Evolutionary conservation across 495 filamentous ascomycete species (phyloP), one percentile per base, ranked within the genome.

Genomic region (Penicillium longicatenatum): DNA sequence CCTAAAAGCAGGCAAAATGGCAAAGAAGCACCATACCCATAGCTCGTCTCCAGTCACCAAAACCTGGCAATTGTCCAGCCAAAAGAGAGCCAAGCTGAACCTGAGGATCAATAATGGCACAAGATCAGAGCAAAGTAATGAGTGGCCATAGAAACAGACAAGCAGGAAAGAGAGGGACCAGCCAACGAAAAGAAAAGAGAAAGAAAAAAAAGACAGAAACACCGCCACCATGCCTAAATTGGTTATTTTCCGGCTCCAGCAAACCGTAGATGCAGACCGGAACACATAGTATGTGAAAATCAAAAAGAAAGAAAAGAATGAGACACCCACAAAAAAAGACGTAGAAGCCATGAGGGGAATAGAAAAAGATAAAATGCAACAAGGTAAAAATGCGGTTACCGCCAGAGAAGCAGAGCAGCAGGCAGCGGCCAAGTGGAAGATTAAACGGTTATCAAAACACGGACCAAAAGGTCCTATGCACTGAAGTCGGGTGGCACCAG

Each of bases 361-460:
- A 46, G 41, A 53, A 52, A 46, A 63, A 68, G 60, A 57, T 63
- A 63, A 58, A 61, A 35, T 51, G 35, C 51, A 59, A 53, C 43
- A 65, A 64, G 50, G 14, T 14, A 52, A 30, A 43, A 24, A 16
- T 29, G 17, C 17, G 10, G 22, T 20, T 11, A 37, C n/a, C n/a
- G 24, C 52, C 22, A 33, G 17, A 30, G 52, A 54, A 21, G 16
- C 33, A 46, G 8, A 20, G 26, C 17, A 19, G n/a, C 6, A 20
- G n/a, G 22, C 41, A 45, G 19, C 6, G 39, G 43, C 45, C 42
- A 55, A 29, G 48, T 35, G 51, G 22, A 43, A 46, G 9, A 45
- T 51, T 20, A 48, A 52, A 21, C n/a, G 26, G 12, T 10, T 43
- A 22, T 22, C 3, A 37, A 41, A 30, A 20, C 26, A 49, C 16